phyloP scores from a whole-genome alignment of 116 monocot species.

The Cymodocea nodosa region DNA sequence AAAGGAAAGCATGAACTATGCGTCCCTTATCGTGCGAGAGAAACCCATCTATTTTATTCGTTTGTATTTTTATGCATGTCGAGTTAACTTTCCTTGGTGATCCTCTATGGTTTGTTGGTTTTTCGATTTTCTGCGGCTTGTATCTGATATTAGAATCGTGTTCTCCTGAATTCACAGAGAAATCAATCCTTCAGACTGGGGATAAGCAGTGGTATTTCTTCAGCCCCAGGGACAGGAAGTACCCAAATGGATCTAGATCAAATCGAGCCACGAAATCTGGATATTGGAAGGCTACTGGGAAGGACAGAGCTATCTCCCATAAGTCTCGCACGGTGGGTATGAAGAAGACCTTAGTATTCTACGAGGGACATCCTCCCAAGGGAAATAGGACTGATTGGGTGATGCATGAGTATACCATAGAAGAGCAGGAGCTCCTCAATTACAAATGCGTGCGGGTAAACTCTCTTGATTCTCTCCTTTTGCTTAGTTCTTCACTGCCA shows the following conservation, averaged over 20 bases:
- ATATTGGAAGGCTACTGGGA: constrained; percentile 94
- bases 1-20: too few relatives aligned
- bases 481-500: background rate
- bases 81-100: too few relatives aligned
- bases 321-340: constrained; percentile 46
- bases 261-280: constrained; percentile 67
- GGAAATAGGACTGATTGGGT: constrained; percentile 89
- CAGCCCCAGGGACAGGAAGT: constrained; percentile 79
- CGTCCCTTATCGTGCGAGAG: too few relatives aligned
- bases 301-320: constrained; percentile 59
- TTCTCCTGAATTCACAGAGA: constrained; percentile 27
- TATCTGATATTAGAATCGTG: background rate
- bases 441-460: constrained; percentile 42
- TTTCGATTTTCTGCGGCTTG: background rate
- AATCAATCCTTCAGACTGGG: constrained; percentile 54
- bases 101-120: background rate
- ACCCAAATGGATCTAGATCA: constrained; percentile 78
- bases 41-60: too few relatives aligned
- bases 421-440: constrained; percentile 31
- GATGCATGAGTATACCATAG: constrained; percentile 84
- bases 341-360: constrained; percentile 90
- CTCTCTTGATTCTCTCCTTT: background rate
- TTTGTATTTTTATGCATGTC: too few relatives aligned
- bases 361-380: constrained; percentile 67
- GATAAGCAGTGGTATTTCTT: constrained; percentile 96